Base-by-base conservation (phyloP, 1,139 yeast genomes). In the Meyerozyma sp. region DNA sequence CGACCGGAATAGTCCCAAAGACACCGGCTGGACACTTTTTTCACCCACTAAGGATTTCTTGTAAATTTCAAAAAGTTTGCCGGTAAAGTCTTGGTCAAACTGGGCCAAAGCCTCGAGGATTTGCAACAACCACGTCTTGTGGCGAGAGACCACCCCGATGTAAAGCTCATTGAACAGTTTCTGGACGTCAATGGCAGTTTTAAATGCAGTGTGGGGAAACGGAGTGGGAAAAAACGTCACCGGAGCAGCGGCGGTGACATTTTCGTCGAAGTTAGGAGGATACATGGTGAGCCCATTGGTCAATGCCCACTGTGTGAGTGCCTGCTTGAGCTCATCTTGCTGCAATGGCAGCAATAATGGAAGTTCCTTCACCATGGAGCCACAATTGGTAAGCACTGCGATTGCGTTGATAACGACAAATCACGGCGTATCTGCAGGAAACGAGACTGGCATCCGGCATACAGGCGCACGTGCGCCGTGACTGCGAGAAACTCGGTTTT, bases 201-300 rank as follows among this genome's bases (percentile, higher is more conserved):
- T 69, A 58, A 88, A 91, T 42, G 86, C 81, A 2, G 58, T 44
- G 48, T 66, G 73, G 2, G 96, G 91, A 51, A 91, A 82, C 9
- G 96, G 96, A 0, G 98, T 87, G 4, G 98, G 99, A 56, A 75
- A 89, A 36, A 91, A 58, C 1, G 98, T 91, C 10, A 89, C 81
- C 23, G 98, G 98, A 3, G 96, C 96, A 47, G 77, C 77, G 40
- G 73, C 73, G 14, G 87, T 84, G 57, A 65, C 69, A 49, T 58
- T 70, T 1, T 49, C 38, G 18, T 63, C 41, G 61, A 74, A 83
- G 35, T 72, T 65, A 4, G 84, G 82, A 2, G 90, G 89, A 54
- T 86, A 82, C 81, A 91, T 83, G 14, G 82, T 75, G 43, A 90
- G 68, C 2, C 97, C 96, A 64, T 88, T 81, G 41, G 84, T 75